phyloP scores from a whole-genome alignment of 176 grass and related monocot genomes.

The Pontederia paniculata region DNA sequence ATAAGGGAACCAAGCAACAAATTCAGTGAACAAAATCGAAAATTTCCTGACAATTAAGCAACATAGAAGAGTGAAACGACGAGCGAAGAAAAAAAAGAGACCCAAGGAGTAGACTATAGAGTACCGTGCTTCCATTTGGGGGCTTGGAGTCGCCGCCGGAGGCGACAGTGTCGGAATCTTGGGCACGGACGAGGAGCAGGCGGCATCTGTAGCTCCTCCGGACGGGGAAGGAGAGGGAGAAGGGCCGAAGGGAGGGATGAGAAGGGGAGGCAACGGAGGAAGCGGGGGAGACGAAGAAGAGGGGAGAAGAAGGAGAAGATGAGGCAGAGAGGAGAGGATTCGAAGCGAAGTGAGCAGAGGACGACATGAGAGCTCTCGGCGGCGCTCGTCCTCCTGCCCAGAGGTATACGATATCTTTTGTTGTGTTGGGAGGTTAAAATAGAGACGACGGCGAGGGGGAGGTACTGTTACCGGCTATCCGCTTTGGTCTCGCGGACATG shows the following conservation, averaged over 20 bases:
- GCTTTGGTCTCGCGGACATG: no score
- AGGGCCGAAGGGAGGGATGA: neutral
- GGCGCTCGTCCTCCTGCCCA: neutral
- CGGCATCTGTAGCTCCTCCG: conserved; percentile 1
- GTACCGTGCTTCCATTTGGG: conserved; percentile 4
- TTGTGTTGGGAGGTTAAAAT: no score
- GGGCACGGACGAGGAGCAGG: neutral
- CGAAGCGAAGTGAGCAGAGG: neutral
- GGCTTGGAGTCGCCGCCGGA: neutral
- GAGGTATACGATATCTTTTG: no score
- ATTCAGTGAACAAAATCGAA: no score
- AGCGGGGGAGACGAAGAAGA: neutral
- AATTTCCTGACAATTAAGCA: no score
- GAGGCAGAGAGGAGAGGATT: neutral
- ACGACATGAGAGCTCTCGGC: conserved; percentile 3
- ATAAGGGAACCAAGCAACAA: no score
- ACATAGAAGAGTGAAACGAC: no score
- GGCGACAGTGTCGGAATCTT: conserved; percentile 6
- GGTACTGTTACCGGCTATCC: no score
- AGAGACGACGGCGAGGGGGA: no score
- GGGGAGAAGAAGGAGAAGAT: neutral
- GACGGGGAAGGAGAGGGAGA: neutral
- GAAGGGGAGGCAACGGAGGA: neutral
- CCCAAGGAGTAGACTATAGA: no score
- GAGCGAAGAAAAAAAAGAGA: neutral